These are phyloP conservation scores for Choanephora cucurbitarum DNA, from an alignment of 371 early-diverging fungal species.

Conservation along the genomic window DNA sequence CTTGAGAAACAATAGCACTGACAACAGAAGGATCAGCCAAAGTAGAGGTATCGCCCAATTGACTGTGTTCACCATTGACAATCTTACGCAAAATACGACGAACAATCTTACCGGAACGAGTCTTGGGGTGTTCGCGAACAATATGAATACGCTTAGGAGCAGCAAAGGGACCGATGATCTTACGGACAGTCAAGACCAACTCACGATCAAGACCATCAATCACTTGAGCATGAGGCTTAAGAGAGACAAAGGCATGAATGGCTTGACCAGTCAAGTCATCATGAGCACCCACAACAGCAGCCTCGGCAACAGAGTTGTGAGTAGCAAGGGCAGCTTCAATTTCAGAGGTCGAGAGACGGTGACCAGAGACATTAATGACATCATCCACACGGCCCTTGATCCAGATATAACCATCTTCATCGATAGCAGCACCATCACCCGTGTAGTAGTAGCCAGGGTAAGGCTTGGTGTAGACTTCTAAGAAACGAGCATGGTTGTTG, in stretches of 20 bases:
- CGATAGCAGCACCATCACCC: slow-evolving; percentile 87
- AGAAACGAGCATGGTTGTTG: slow-evolving; percentile 85
- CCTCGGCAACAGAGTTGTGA: slow-evolving; percentile 82
- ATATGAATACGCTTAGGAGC: slow-evolving; percentile 86
- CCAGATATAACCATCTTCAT: slow-evolving; percentile 94
- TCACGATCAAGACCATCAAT: slow-evolving; percentile 55
- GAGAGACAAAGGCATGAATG: slow-evolving; percentile 73
- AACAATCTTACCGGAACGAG: slow-evolving; percentile 95
- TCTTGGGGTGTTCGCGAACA: slow-evolving; percentile 92
- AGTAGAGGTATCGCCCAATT: slow-evolving; percentile 88
- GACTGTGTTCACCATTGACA: slow-evolving; percentile 79
- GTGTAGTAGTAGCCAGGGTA: slow-evolving; percentile 90
- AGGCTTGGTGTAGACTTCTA: slow-evolving; percentile 85
- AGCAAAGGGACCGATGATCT: slow-evolving; percentile 93
- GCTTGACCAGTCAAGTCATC: slow-evolving; percentile 93
- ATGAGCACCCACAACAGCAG: slow-evolving; percentile 91
- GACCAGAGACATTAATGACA: slow-evolving; percentile 97
- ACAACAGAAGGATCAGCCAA: slow-evolving; percentile 69
- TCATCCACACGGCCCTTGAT: slow-evolving; percentile 94
- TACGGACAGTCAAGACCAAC: slow-evolving; percentile 75
- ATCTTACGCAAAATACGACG: slow-evolving; percentile 87
- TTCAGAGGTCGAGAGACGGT: slow-evolving; percentile 94
- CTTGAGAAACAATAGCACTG: slow-evolving; percentile 8
- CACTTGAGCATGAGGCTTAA: slow-evolving; percentile 54
- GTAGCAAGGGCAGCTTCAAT: slow-evolving; percentile 84